Conservation (phyloP, 176 grass and related monocot species). For the Guadua angustifolia region DNA sequence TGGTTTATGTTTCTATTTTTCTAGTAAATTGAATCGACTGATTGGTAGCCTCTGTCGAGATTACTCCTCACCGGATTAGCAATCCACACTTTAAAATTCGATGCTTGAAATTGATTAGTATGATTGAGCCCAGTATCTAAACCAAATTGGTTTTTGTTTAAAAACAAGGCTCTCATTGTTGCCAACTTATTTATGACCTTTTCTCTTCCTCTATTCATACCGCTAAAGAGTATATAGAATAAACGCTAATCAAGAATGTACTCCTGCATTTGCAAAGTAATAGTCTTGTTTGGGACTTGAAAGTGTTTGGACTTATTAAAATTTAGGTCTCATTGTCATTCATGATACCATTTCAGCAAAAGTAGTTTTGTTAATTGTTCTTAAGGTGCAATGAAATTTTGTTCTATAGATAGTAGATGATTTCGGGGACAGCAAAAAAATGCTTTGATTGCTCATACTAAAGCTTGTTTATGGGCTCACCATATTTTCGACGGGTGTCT, state of each 20-base stretch:
- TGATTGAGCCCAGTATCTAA: no score
- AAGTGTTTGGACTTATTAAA: neutral
- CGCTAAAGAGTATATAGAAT: neutral
- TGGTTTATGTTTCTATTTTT: no score
- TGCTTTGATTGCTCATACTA: constrained; percentile 13
- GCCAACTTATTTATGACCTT: no score
- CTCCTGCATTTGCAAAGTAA: constrained; percentile 1
- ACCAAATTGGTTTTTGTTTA: no score
- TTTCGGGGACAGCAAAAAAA: neutral
- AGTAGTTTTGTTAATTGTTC: neutral
- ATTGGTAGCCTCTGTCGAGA: no score
- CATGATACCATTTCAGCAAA: neutral
- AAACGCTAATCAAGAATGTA: neutral
- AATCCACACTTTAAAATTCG: no score
- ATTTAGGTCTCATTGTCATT: neutral
- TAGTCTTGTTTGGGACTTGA: neutral
- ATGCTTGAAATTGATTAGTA: no score
- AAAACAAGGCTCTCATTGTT: no score
- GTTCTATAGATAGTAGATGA: neutral
- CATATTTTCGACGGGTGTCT: neutral
- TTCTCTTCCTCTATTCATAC: neutral
- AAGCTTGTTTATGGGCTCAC: neutral
- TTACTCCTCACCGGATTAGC: no score
- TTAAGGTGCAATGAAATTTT: neutral
- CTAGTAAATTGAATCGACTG: no score